Percentiles rank a stretch among this genome's conserved stretches.
Evolutionary conservation across 2,329 filamentous ascomycete genomes (phyloP).

Genomic region (Calonectria pauciramosa): DNA sequence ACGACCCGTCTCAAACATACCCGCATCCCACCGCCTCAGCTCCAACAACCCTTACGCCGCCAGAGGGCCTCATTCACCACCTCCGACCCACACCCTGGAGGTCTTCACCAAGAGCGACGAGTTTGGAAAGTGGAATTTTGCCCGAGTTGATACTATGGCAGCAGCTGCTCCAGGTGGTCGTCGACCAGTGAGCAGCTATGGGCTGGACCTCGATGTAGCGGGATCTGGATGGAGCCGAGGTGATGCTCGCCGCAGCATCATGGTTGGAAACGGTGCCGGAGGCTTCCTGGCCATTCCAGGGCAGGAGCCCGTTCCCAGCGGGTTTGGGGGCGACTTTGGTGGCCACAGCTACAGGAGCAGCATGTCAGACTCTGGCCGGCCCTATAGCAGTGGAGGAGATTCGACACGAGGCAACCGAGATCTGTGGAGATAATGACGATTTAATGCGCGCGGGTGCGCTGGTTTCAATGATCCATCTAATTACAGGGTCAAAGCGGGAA

Average conservation of each 20-base stretch:
- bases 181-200: constrained; percentile 69
- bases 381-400: constrained; percentile 58
- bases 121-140: constrained; percentile 71
- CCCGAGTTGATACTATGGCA: constrained; percentile 58
- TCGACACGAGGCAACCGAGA: constrained; percentile 39
- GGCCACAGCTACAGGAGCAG: constrained; percentile 24
- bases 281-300: constrained; percentile 68
- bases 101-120: constrained; percentile 73
- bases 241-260: constrained; percentile 67
- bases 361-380: constrained; percentile 45
- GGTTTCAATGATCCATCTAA: not conserved
- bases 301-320: constrained; percentile 5
- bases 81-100: constrained; percentile 68
- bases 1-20: constrained; percentile 47
- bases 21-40: constrained; percentile 62
- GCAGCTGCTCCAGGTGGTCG: constrained; percentile 41
- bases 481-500: not conserved
- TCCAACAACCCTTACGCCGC: constrained; percentile 72
- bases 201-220: constrained; percentile 66
- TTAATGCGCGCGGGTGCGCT: not conserved
- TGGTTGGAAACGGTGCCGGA: constrained; percentile 65
- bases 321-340: constrained; percentile 4
- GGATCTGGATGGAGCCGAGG: constrained; percentile 64
- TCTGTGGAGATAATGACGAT: constrained; percentile 35
- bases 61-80: constrained; percentile 48